Percentiles rank a stretch among this genome's conserved stretches.
phyloP scores from a whole-genome alignment of 177 flowering plant genomes.

The Vitis hybrid region DNA sequence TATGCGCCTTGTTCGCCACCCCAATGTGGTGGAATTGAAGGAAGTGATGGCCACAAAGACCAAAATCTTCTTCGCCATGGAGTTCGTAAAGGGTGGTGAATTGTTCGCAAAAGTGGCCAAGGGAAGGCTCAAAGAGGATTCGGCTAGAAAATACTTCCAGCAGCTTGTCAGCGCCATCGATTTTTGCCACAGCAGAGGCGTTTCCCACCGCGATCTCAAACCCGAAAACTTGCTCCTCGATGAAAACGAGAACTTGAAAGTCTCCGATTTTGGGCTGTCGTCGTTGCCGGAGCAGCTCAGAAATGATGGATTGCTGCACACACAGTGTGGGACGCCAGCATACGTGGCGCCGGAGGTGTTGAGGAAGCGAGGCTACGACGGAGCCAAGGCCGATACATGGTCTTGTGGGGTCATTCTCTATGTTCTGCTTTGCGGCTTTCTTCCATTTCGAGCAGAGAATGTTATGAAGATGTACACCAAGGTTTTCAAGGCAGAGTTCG shows the following conservation, averaged over 20 bases:
- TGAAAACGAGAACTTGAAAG: slow-evolving; percentile 27
- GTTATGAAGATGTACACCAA: slow-evolving; percentile 30
- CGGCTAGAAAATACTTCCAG: slow-evolving; percentile 28
- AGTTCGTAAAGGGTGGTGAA: slow-evolving; percentile 28
- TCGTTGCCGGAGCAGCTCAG: slow-evolving; percentile 26
- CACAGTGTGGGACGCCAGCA: slow-evolving; percentile 36
- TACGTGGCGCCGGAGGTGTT: slow-evolving; percentile 39
- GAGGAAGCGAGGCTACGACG: slow-evolving; percentile 31
- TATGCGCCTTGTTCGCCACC: slow-evolving; percentile 30
- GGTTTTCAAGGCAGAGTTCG: slow-evolving; percentile 31
- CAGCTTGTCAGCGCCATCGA: slow-evolving; percentile 29
- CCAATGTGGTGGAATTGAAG: slow-evolving; percentile 25
- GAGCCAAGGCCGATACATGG: slow-evolving; percentile 34
- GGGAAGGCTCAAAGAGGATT: slow-evolving; percentile 27
- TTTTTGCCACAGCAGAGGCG: slow-evolving; percentile 35
- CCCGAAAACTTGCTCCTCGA: slow-evolving; percentile 35
- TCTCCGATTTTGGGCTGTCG: slow-evolving; percentile 31
- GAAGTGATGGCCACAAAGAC: slow-evolving; percentile 33
- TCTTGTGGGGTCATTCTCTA: slow-evolving; percentile 35
- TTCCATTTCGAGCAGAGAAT: slow-evolving; percentile 33
- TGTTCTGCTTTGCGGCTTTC: slow-evolving; percentile 26
- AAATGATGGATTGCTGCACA: slow-evolving; percentile 30
- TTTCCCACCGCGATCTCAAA: slow-evolving; percentile 32
- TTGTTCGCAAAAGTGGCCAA: slow-evolving; percentile 22
- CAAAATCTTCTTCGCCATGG: slow-evolving; percentile 27